Evolutionary conservation across 352 stramenopile genomes (phyloP).

Genomic region (Globisporangium takayamanum): DNA sequence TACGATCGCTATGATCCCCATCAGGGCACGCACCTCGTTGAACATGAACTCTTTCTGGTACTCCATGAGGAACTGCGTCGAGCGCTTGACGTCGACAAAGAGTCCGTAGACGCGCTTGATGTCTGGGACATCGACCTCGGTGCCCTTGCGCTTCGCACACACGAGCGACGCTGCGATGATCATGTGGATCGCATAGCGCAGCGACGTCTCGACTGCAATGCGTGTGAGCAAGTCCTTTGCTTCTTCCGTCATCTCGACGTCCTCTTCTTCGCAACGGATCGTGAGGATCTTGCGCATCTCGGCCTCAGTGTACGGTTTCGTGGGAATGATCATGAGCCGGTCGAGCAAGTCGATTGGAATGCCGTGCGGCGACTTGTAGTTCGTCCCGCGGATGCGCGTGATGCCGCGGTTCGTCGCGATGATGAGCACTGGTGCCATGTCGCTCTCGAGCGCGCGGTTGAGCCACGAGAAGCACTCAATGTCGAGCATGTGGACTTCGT

Average conservation of each 20-base stretch:
- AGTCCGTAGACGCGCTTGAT: conserved; percentile 95
- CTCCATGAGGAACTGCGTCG: conserved; percentile 99
- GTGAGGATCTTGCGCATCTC: conserved; percentile 97
- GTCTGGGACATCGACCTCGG: conserved; percentile 84
- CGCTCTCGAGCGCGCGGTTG: conserved; percentile 96
- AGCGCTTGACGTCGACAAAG: conserved; percentile 98
- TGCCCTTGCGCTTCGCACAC: conserved; percentile 91
- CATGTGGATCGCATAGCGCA: conserved; percentile 99
- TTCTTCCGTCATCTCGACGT: conserved; percentile 97
- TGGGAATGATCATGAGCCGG: conserved; percentile 98
- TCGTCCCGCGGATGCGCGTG: conserved; percentile 97
- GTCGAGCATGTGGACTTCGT: conserved; percentile 99
- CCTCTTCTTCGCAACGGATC: conserved; percentile 97
- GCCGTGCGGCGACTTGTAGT: conserved; percentile 98
- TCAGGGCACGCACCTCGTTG: conserved; percentile 78
- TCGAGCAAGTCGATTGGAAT: conserved; percentile 99
- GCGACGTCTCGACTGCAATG: conserved; percentile 97
- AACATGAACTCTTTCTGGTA: conserved; percentile 99
- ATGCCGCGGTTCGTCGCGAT: conserved; percentile 99
- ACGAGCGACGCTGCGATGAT: conserved; percentile 97
- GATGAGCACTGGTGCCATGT: conserved; percentile 97
- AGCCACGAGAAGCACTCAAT: conserved; percentile 99
- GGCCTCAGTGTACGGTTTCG: conserved; percentile 92
- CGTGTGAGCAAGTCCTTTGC: conserved; percentile 96
- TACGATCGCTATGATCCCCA: background rate